These are phyloP conservation scores for Aureobasidium sp. DNA, from an alignment of 2,329 filamentous ascomycete species.

Conservation along the genomic window DNA sequence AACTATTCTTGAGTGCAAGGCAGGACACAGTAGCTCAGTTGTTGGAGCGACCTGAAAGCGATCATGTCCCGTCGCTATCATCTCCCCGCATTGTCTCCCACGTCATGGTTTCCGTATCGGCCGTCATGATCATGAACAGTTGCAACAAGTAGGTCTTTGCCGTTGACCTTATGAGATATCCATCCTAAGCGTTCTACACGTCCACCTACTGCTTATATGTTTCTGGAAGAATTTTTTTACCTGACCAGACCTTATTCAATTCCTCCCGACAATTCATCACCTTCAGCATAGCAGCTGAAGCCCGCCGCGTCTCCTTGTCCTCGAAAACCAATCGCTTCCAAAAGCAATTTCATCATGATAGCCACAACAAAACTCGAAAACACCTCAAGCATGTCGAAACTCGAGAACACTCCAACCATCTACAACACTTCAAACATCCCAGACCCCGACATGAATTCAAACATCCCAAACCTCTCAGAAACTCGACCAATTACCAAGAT, in stretches of 20 bases:
- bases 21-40: too few species aligned
- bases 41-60: too few species aligned
- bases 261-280: too few species aligned
- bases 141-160: background rate
- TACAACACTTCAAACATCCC: too few species aligned
- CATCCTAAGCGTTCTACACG: background rate
- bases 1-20: too few species aligned
- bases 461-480: too few species aligned
- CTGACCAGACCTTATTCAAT: background rate
- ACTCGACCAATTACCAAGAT: too few species aligned
- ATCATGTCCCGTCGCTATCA: background rate
- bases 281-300: background rate
- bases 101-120: background rate
- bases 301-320: background rate
- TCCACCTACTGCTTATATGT: background rate
- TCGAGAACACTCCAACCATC: too few species aligned
- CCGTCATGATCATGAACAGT: background rate
- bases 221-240: background rate
- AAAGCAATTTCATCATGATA: background rate
- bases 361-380: background rate
- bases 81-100: background rate
- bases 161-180: background rate
- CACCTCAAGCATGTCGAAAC: slow-evolving; percentile 19
- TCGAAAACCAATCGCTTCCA: too few species aligned
- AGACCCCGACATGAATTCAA: too few species aligned